A percentile compares a stretch with the other conserved stretches of the same genome.
These are phyloP conservation scores for Sugiyamaella americana DNA, from an alignment of 805 yeast species.

Conservation along the genomic window DNA sequence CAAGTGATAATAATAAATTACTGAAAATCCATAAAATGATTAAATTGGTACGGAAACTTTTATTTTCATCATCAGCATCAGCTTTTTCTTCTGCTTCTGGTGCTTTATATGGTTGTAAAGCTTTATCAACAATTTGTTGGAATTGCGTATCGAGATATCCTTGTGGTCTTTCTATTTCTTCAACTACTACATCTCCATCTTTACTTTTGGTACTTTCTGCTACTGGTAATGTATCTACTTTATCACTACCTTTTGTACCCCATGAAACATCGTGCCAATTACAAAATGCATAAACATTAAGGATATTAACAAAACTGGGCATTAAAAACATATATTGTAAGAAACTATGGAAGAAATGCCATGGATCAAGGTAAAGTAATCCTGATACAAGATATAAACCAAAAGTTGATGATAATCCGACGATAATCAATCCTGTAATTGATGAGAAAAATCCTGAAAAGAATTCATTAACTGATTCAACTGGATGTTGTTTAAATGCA, in stretches of 20 bases:
- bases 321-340: conserved; percentile 32
- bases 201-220: conserved; percentile 43
- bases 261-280: conserved; percentile 67
- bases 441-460: conserved; percentile 34
- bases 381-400: conserved; percentile 56
- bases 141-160: conserved; percentile 50
- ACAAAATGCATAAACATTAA: conserved; percentile 64
- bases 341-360: conserved; percentile 59
- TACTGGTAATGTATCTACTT: conserved; percentile 48
- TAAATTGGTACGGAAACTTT: conserved; percentile 37
- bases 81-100: conserved; percentile 21
- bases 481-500: conserved; percentile 38
- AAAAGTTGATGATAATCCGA: conserved; percentile 55
- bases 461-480: conserved; percentile 25
- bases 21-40: conserved; percentile 36
- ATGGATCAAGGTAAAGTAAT: conserved; percentile 55
- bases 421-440: conserved; percentile 50
- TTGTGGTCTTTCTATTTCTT: conserved; percentile 42
- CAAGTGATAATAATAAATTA: conserved; percentile 33
- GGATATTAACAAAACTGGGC: conserved; percentile 38
- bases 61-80: conserved; percentile 33
- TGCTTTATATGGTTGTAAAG: conserved; percentile 46
- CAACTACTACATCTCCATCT: conserved; percentile 48
- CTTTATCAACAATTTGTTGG: conserved; percentile 43
- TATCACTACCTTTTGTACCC: conserved; percentile 67